Conservation (phyloP, 1,284 basidiomycete genomes). For the Rhodotorula mucilaginosa region DNA sequence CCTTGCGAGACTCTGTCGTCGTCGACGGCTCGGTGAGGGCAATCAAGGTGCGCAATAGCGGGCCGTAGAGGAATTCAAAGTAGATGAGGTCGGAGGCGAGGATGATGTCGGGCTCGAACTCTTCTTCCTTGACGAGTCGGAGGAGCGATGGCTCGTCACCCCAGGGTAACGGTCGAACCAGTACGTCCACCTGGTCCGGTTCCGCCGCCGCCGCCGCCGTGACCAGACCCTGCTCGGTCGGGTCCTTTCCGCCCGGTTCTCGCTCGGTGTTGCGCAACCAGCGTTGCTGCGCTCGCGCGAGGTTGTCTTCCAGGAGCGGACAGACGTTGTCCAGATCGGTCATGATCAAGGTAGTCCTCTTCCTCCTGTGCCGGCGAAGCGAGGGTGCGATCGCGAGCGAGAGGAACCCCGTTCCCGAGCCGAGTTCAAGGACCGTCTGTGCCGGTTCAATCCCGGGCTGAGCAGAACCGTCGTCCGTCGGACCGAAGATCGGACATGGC, state of each 20-base stretch:
- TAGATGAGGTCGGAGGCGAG: constrained; percentile 57
- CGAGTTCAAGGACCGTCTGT: constrained; percentile 60
- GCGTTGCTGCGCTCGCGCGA: constrained; percentile 40
- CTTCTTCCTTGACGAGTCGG: background rate
- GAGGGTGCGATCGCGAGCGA: constrained; percentile 55
- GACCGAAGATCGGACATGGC: constrained; percentile 52
- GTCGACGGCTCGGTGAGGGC: constrained; percentile 58
- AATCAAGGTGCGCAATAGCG: constrained; percentile 65
- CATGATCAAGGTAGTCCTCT: constrained; percentile 54
- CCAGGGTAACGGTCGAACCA: constrained; percentile 64
- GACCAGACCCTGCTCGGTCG: no score
- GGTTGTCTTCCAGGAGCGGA: constrained; percentile 60
- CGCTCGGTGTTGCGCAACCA: background rate
- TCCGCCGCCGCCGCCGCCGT: background rate
- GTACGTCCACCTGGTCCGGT: background rate
- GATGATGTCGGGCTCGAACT: constrained; percentile 13
- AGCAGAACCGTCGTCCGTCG: no score
- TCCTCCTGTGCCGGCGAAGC: background rate
- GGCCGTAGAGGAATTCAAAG: constrained; percentile 68
- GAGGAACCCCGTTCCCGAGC: constrained; percentile 67
- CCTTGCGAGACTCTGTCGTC: background rate
- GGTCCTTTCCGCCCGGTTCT: no score
- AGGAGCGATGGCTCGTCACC: constrained; percentile 56
- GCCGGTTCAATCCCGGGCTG: background rate
- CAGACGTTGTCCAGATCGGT: constrained; percentile 72